phyloP scores from a whole-genome alignment of 345 rosid genomes.

The Aurinia saxatilis region DNA sequence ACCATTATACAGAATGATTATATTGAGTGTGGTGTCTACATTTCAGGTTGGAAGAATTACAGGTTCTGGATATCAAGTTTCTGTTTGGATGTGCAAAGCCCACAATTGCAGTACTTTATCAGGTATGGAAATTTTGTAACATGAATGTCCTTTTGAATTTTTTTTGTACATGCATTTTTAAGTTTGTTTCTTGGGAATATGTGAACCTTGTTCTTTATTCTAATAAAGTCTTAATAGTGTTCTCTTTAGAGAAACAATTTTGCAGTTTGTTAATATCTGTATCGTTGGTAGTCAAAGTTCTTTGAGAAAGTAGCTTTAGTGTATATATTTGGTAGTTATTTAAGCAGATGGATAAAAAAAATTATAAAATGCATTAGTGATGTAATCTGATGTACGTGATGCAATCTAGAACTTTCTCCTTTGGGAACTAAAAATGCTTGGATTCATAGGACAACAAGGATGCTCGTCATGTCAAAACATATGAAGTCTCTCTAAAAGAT shows the following conservation, averaged over 20 bases:
- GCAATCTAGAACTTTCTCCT: not conserved
- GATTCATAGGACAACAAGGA: constrained; percentile 85
- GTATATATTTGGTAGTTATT: not conserved
- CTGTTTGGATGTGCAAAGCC: constrained; percentile 91
- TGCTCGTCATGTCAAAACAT: constrained; percentile 95
- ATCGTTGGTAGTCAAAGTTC: not conserved
- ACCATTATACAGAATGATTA: not conserved
- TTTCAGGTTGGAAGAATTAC: constrained; percentile 94
- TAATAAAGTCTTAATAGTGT: not conserved
- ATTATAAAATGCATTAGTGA: not conserved
- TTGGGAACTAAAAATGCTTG: constrained; percentile 13
- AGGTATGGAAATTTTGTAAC: constrained; percentile 39
- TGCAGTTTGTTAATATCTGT: not conserved
- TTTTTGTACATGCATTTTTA: not conserved
- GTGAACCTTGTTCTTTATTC: not conserved
- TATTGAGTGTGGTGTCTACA: constrained; percentile 4
- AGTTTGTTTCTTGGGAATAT: not conserved
- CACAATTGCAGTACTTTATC: constrained; percentile 92
- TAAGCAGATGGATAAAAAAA: not conserved
- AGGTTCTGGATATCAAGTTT: constrained; percentile 97
- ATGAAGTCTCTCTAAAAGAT: constrained; percentile 88
- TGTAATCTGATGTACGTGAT: not conserved
- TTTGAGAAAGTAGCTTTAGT: constrained; percentile 5
- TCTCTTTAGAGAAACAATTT: not conserved
- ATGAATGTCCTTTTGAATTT: not conserved